Base-by-base conservation (phyloP, 257 asterid genomes). In the Solanum sitiens region DNA sequence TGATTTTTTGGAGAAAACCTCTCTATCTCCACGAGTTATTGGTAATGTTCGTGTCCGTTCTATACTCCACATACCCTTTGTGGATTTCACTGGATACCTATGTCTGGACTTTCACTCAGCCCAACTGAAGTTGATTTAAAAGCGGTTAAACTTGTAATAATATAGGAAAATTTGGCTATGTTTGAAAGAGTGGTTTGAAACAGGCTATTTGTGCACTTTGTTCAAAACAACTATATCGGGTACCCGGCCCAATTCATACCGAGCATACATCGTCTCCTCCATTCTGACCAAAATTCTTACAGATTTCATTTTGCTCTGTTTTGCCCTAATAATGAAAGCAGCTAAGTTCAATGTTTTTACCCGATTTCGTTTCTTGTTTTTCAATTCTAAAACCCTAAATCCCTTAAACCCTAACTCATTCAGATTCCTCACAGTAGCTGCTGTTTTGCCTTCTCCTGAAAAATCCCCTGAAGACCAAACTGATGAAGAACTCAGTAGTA, bases 401-500 rank as follows among this genome's bases (percentile, higher is more conserved):
- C 63, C 84, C 18, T 86, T 88, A 53, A 77, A 87, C 71, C 89
- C 88, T 70, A 32, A 37, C 67, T 59, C 84, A 53, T 87, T 39
- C 87, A 90, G 87, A 88, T 90, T 87, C 88, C 84, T 77, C 16
- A 44, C 65, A 2, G 35, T 77, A 25, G 63, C 93, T 23, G 87
- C 94, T 86, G 88, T 92, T 70, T 88, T 89, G 50, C 90, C 89
- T 23, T 76, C 89, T 27, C 16, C 27, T 86, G 91, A 91, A 88
- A 87, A 90, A 87, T 86, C 86, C 30, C 73, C 37, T 13, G 86
- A 86, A 13, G 86, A 89, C 75, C 90, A 88, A 83, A 42, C 74
- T 80, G 83, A 84, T 32, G 87, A 40, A 32, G 86, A 40, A 32
- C 72, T 11, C 76, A 73, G 25, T 53, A 88, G 77, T 83, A 88